These are phyloP conservation scores for Diaporthe humulicola DNA, from an alignment of 2,329 filamentous ascomycete species.

Conservation along the genomic window DNA sequence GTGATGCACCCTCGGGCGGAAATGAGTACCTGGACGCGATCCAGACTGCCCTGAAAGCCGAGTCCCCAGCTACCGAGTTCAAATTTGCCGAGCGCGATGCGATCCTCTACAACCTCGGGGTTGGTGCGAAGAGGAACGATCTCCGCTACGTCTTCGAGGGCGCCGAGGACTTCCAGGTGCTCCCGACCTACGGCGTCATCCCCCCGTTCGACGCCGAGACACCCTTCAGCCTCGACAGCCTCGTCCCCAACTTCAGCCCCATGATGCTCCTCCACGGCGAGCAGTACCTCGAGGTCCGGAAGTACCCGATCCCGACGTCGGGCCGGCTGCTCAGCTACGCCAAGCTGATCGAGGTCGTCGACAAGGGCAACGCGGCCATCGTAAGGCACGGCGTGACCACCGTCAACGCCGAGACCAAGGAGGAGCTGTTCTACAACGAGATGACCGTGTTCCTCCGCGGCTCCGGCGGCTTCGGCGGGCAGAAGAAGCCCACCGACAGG, in stretches of 20 bases:
- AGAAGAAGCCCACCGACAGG: conserved; percentile 81
- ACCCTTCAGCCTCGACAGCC: conserved; percentile 83
- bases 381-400: conserved; percentile 86
- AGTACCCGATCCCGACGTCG: conserved; percentile 90
- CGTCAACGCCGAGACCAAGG: conserved; percentile 85
- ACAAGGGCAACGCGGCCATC: conserved; percentile 93
- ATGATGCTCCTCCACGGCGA: conserved; percentile 99
- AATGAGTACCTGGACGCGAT: conserved; percentile 82
- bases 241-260: conserved; percentile 95
- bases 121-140: conserved; percentile 92
- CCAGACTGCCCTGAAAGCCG: conserved; percentile 78
- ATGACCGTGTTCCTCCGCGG: conserved; percentile 92
- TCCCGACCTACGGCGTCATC: conserved; percentile 96
- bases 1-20: conserved; percentile 54
- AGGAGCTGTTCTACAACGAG: conserved; percentile 98
- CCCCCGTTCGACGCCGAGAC: conserved; percentile 89
- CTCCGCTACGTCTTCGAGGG: conserved; percentile 92
- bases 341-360: conserved; percentile 91
- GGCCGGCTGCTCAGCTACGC: conserved; percentile 81
- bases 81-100: conserved; percentile 87
- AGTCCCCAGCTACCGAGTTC: conserved; percentile 81
- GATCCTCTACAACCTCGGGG: conserved; percentile 94
- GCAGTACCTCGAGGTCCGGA: conserved; percentile 95
- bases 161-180: conserved; percentile 89
- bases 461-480: conserved; percentile 89